Base-by-base conservation (phyloP, 805 yeast genomes). In the Komagataella kurtzmanii region DNA sequence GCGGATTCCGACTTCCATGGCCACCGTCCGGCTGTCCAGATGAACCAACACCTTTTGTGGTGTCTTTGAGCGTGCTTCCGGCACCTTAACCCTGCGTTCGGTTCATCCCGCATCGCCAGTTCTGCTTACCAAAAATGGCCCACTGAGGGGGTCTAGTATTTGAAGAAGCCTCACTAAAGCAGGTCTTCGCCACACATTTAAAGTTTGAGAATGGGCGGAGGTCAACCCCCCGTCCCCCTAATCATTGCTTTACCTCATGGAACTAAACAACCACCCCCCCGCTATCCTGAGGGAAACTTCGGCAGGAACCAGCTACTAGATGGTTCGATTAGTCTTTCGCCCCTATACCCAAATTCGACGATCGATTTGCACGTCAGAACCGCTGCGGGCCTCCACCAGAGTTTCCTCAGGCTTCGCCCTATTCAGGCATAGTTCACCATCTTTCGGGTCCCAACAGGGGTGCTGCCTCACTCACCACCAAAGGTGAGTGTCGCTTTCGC, bases 11-110 rank as follows among this genome's bases (percentile, higher is more conserved):
- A 66, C 73, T 68, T 70, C 69, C 64, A 65, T 62, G 72, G 77
- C 78, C 69, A 73, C 76, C 77, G 76, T 72, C 77, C 77, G 73
- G 74, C 69, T 63, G 65, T 65, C 72, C 68, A 61, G 64, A 44
- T 44, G 46, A 44, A 44, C 46, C 64, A 68, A 67, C 70, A 67
- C 72, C 71, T 66, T 65, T 68, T 68, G 70, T 67, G 72, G 71
- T 65, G 67, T 66, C 69, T 65, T 68, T 66, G 67, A 66, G 72
- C 70, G 69, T 44, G 46, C 19, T 44, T 44, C 46, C 46, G 46
- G 46, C 46, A 44, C 46, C 46, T 65, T 63, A 64, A 65, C 69
- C 63, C 64, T 59, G 58, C 69, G 68, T 63, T 65, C 68, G 69
- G 69, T 65, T 65, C 69, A 65, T 65, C 69, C 69, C 69, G 69